Conservation (phyloP, 768 basidiomycete genomes). For the Panaeolus cyanescens region DNA sequence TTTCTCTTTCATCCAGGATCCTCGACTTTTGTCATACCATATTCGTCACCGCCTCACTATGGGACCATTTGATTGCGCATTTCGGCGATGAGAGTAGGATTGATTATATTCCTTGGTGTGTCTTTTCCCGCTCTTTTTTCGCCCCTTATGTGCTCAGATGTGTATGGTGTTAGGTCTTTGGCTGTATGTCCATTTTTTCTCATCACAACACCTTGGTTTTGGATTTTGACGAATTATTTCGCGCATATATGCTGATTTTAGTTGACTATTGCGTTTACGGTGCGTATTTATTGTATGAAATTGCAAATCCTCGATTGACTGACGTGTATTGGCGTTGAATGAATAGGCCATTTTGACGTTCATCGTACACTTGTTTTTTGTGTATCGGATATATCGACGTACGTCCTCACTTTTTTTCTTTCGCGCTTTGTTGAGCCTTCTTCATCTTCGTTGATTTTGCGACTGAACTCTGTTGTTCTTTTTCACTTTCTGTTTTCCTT, state of each 20-base stretch:
- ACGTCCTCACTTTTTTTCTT: conserved; percentile 7
- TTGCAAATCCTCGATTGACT: neutral
- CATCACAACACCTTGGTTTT: neutral
- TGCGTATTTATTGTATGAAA: conserved; percentile 13
- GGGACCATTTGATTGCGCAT: conserved; percentile 44
- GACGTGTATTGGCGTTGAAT: neutral
- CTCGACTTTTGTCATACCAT: conserved; percentile 43
- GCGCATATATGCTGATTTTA: conserved; percentile 19
- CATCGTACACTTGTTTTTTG: conserved; percentile 49
- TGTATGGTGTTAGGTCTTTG: conserved; percentile 30
- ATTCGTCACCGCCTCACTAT: conserved; percentile 40
- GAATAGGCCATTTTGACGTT: conserved; percentile 46
- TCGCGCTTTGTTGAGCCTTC: neutral
- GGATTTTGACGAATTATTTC: neutral
- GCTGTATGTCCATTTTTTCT: conserved; percentile 28
- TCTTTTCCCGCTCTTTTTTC: neutral
- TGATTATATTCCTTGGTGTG: conserved; percentile 47
- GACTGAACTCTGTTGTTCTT: too few relatives aligned
- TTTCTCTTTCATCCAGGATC: conserved; percentile 13
- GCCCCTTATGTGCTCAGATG: neutral
- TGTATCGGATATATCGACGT: conserved; percentile 45
- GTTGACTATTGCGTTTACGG: conserved; percentile 37
- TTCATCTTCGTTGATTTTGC: too few relatives aligned
- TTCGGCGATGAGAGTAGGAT: conserved; percentile 40
- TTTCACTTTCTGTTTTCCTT: too few relatives aligned